phyloP scores from a whole-genome alignment of 2,329 filamentous ascomycete genomes.

The Arthroderma sp. region DNA sequence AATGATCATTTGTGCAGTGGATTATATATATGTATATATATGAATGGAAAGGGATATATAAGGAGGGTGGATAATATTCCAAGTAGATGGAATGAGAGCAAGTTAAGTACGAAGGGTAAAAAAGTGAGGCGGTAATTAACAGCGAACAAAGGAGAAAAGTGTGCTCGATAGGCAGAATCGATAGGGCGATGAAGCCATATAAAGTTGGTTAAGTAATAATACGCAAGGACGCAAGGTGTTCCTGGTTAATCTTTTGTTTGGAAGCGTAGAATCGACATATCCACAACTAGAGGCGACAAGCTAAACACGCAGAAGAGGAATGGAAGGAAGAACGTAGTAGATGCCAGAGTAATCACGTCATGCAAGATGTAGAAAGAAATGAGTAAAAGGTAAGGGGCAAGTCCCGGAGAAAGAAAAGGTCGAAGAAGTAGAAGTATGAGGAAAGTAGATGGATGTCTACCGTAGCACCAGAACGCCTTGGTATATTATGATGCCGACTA shows the following conservation, averaged over 20 bases:
- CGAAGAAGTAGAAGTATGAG: neutral
- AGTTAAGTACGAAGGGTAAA: neutral
- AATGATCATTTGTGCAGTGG: neutral
- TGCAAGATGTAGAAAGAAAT: neutral
- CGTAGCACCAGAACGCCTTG: slow-evolving; percentile 7
- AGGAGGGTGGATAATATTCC: neutral
- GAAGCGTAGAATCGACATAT: neutral
- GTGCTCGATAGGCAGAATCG: neutral
- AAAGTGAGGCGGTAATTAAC: neutral
- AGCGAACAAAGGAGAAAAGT: neutral
- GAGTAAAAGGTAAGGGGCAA: neutral
- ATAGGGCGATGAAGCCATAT: neutral
- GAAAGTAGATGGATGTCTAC: neutral
- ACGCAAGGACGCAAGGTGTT: neutral
- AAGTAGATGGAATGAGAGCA: neutral
- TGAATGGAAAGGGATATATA: neutral
- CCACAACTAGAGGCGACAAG: neutral
- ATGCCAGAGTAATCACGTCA: neutral
- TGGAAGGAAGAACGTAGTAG: neutral
- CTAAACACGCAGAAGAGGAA: neutral
- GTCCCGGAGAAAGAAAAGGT: neutral
- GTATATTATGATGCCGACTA: slow-evolving; percentile 6
- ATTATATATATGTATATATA: neutral
- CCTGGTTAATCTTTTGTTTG: neutral
- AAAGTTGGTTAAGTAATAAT: neutral